Evolutionary conservation across 1,284 basidiomycete species (phyloP).

Genomic region (Pseudozyma tsukubaensis): DNA sequence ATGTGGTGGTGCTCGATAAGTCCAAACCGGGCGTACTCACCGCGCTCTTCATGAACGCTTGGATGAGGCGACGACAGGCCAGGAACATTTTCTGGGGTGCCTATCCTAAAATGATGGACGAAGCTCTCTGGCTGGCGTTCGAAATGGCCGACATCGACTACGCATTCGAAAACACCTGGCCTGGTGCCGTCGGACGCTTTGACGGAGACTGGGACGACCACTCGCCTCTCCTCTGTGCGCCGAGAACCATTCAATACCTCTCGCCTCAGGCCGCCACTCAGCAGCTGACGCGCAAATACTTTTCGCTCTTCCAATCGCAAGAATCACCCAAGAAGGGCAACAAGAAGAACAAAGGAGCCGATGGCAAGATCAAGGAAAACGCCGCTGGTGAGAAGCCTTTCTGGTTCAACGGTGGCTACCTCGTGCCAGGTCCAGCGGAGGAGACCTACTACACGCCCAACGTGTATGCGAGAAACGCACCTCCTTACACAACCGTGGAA

Average conservation of each 20-base stretch:
- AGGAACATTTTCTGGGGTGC: constrained; percentile 33
- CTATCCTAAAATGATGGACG: constrained; percentile 31
- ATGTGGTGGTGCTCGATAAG: constrained; percentile 45
- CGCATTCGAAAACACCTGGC: constrained; percentile 48
- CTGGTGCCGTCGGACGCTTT: constrained; percentile 38
- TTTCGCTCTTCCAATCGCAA: constrained; percentile 24
- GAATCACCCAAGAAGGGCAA: background rate
- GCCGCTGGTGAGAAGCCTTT: constrained; percentile 35
- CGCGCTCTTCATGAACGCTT: constrained; percentile 43
- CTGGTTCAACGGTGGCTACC: constrained; percentile 41
- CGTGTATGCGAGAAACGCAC: constrained; percentile 33
- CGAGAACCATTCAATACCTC: constrained; percentile 40
- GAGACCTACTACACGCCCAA: constrained; percentile 44
- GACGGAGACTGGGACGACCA: constrained; percentile 47
- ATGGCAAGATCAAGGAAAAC: constrained; percentile 13
- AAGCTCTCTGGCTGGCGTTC: constrained; percentile 43
- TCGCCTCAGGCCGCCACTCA: constrained; percentile 28
- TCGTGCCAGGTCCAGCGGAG: constrained; percentile 12
- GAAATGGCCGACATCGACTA: constrained; percentile 34
- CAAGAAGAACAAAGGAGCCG: constrained; percentile 7
- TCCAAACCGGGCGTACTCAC: constrained; percentile 37
- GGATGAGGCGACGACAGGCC: constrained; percentile 27
- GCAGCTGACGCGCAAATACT: constrained; percentile 30
- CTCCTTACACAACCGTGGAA: constrained; percentile 29
- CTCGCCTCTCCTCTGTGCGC: constrained; percentile 34